Evolutionary conservation across 1,284 basidiomycete genomes (phyloP), one percentile per base, ranked within the genome.

Genomic region (Caloboletus inedulis): DNA sequence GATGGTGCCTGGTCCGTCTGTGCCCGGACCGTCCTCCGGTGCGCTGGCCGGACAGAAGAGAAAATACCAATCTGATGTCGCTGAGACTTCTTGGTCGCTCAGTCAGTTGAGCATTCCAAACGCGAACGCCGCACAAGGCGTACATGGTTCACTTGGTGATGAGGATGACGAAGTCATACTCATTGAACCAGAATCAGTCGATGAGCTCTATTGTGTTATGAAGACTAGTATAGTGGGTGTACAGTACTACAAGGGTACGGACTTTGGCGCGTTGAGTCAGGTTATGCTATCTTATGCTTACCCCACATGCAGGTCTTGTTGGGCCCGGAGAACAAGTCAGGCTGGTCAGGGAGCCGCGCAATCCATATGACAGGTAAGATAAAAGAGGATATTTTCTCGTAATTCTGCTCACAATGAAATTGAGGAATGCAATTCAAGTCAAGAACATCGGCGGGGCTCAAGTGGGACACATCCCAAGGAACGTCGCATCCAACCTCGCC

Each of bases 241-340:
- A 12, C 89, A 91, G 63, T 90, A 94, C 64, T 94, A 94, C 62
- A 74, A 74, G 63, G 87, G 87, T 82, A 46, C 7, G 60, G 56
- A 7, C 14, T 44, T 47, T 13, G 21, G n/a, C 5, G 31, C 43
- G 29, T 47, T 34, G 36, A 29, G 18, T 27, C 23, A 40, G 14
- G 34, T 39, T 48, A 16, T 51, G 35, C 14, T n/a, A n/a, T n/a
- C n/a, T n/a, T n/a, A 7, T 53, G 36, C 49, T 52, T 30, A 56
- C 40, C 7, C 40, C 23, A 34, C 27, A 19, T 51, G n/a, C 40
- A 82, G 89, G 90, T 35, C 63, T 93, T 47, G 91, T 92, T 35
- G 89, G 85, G 4, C 68, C 78, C 1, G 88, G 85, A 41, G 90
- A 94, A 67, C 79, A 90, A 67, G 91, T 94, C n/a, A 70, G 77